These are phyloP conservation scores for Medicago arabica DNA, from an alignment of 306 rosid species.

Conservation along the genomic window DNA sequence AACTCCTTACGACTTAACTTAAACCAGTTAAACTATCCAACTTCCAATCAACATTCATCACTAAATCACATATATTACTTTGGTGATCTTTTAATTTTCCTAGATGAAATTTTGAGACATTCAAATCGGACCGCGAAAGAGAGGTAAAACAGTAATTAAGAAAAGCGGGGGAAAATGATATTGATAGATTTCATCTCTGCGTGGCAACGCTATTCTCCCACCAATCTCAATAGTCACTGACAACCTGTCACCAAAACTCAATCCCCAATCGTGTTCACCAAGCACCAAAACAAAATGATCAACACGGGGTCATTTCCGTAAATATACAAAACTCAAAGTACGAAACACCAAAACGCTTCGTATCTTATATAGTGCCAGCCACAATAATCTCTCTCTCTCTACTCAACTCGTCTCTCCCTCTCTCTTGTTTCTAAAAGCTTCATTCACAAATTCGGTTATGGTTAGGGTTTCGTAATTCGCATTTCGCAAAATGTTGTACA, in stretches of 20 bases:
- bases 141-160: background rate
- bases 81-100: no score
- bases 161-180: background rate
- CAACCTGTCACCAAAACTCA: no score
- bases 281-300: no score
- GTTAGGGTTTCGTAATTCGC: slow-evolving; percentile 73
- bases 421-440: slow-evolving; percentile 22
- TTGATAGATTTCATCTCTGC: no score
- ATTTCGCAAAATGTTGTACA: slow-evolving; percentile 32
- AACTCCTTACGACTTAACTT: no score
- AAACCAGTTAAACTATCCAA: no score
- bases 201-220: no score
- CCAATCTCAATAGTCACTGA: no score
- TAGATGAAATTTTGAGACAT: no score
- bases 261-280: no score
- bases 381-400: slow-evolving; percentile 28
- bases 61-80: no score
- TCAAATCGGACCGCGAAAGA: background rate
- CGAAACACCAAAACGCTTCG: slow-evolving; percentile 50
- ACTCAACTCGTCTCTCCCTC: background rate
- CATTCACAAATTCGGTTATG: slow-evolving; percentile 42
- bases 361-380: slow-evolving; percentile 26
- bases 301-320: slow-evolving; percentile 42
- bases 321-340: background rate
- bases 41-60: no score